These are phyloP conservation scores for Kodamaea ohmeri DNA, from an alignment of 1,139 yeast genomes.

Conservation along the genomic window DNA sequence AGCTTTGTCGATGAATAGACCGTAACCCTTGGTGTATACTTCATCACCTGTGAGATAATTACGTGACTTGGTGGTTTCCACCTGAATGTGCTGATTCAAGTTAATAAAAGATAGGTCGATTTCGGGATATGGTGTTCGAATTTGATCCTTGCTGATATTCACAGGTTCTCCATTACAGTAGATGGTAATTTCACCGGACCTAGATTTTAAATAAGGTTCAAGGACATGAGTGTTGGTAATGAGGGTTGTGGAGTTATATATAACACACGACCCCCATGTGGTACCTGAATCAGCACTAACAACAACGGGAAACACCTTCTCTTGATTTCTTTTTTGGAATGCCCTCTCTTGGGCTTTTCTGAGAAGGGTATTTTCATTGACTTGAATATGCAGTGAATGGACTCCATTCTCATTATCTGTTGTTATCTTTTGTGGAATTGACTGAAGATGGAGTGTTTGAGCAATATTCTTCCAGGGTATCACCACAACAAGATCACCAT, in stretches of 20 bases:
- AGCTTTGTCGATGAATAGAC: constrained; percentile 40
- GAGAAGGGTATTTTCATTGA: no score
- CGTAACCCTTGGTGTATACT: constrained; percentile 56
- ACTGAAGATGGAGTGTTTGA: constrained; percentile 6
- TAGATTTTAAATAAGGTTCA: constrained; percentile 20
- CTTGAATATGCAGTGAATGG: no score
- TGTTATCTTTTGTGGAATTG: neutral
- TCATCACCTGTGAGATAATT: constrained; percentile 27
- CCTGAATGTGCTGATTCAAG: constrained; percentile 12
- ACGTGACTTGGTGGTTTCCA: constrained; percentile 7
- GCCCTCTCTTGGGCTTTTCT: no score
- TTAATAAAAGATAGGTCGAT: constrained; percentile 39
- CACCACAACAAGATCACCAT: constrained; percentile 55
- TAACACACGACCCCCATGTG: constrained; percentile 40
- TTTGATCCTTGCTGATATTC: constrained; percentile 14
- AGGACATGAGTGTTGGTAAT: constrained; percentile 41
- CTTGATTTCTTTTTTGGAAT: neutral
- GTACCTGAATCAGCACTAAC: constrained; percentile 8
- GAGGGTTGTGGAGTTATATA: constrained; percentile 25
- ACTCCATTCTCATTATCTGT: no score
- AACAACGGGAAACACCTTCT: constrained; percentile 16
- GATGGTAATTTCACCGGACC: constrained; percentile 10
- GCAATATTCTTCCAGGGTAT: constrained; percentile 46
- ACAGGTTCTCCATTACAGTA: constrained; percentile 7
- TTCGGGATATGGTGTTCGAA: constrained; percentile 28